phyloP scores from a whole-genome alignment of 208 protist genomes.

The Angomonas ambiguus region DNA sequence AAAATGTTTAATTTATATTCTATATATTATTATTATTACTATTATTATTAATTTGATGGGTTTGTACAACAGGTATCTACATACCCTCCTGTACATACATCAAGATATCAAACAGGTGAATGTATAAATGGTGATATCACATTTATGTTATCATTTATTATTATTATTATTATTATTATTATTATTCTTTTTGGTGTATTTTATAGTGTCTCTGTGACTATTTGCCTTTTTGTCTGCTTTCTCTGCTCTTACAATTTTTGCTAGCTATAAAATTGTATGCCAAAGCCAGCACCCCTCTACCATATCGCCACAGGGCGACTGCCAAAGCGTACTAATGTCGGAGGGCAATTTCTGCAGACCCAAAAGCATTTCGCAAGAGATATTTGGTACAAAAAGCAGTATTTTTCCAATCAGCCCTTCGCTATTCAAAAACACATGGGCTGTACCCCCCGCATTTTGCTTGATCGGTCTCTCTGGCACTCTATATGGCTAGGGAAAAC shows the following conservation, averaged over 20 bases:
- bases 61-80: slow-evolving; percentile 16
- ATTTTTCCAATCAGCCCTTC: slow-evolving; percentile 75
- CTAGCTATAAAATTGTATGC: slow-evolving; percentile 1
- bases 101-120: too few relatives aligned
- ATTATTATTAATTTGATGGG: slow-evolving; percentile 8
- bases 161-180: slow-evolving; percentile 8
- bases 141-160: background rate
- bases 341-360: slow-evolving; percentile 74
- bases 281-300: slow-evolving; percentile 10
- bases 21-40: background rate
- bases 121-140: too few relatives aligned
- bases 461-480: slow-evolving; percentile 78
- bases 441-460: slow-evolving; percentile 74
- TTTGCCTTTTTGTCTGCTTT: background rate
- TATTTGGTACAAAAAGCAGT: slow-evolving; percentile 75
- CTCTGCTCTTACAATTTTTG: background rate
- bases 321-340: slow-evolving; percentile 74
- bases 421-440: slow-evolving; percentile 61
- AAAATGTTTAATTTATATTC: slow-evolving; percentile 7
- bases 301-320: slow-evolving; percentile 6
- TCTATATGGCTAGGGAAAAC: slow-evolving; percentile 61
- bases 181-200: slow-evolving; percentile 10
- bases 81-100: too few relatives aligned
- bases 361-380: slow-evolving; percentile 70
- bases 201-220: slow-evolving; percentile 15